Evolutionary conservation across 352 stramenopile genomes (phyloP), one percentile per base, ranked within the genome.

Genomic region (Phytophthora lateralis): DNA sequence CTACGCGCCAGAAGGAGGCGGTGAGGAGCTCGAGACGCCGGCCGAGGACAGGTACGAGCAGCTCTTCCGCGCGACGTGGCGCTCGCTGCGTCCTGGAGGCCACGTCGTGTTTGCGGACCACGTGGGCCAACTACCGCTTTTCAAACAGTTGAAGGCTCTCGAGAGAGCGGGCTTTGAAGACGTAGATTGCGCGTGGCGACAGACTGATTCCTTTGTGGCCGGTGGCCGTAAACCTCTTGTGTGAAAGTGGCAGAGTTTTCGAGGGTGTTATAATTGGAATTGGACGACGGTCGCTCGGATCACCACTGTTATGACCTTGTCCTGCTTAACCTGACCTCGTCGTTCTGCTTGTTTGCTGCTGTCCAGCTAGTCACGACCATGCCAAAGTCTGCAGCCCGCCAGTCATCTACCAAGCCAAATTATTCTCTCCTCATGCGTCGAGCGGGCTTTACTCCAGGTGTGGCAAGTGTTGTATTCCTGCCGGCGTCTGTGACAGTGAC

Each of bases 71-170:
- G 63, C 79, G 14, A 58, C 86, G 29, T 85, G 72, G 59, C 72
- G 60, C 32, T 73, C 85, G 24, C 57, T 94, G 32, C 57, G 69
- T 30, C 82, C 80, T 0, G 81, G 80, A 41, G 85, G 85, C 24
- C 85, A 94, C 47, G 48, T 91, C 14, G 46, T 91, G 18, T 75
- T 91, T 50, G 82, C 68, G 12, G 85, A 94, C 52, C 85, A 94
- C 61, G 85, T 94, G 3, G 85, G 80, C 9, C 80, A 89, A 50
- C 51, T 91, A 24, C 24, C 65, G 5, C 67, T 91, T 9, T 94
- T 91, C 49, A 55, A 71, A 39, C 85, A 94, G 39, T 60, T 94
- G 6, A 69, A 85, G 54, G 32, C 73, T 5, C 72, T 94, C 34
- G 56, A 71, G n/a, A 66, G 51, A 6, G 75, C 78, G 2, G 85